Percentiles rank a stretch among this genome's conserved stretches.
These are phyloP conservation scores for Flaveria floridana DNA, from an alignment of 140 eudicot genomes.

Conservation along the genomic window DNA sequence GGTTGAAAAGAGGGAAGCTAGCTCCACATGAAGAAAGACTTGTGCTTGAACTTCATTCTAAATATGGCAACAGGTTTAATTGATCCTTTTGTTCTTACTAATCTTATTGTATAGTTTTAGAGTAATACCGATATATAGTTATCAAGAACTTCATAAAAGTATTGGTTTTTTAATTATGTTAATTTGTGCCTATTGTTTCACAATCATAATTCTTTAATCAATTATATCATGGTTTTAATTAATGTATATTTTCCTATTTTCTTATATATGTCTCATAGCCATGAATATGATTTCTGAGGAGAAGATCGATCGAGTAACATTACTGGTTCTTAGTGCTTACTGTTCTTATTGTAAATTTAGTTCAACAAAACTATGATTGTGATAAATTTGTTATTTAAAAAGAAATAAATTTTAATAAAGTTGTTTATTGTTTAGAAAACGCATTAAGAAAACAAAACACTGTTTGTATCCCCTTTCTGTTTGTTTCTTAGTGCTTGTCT, in stretches of 20 bases:
- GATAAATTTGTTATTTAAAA: neutral
- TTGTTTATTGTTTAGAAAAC: neutral
- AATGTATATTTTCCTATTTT: no score
- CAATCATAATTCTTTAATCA: neutral
- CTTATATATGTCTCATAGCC: no score
- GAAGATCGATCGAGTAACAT: neutral
- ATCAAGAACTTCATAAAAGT: no score
- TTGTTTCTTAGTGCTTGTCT: constrained; percentile 31
- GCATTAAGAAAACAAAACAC: neutral
- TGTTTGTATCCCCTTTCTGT: neutral
- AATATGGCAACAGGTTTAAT: constrained; percentile 80
- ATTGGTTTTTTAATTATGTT: no score
- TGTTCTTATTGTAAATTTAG: neutral
- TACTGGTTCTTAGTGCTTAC: neutral
- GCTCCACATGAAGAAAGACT: constrained; percentile 77
- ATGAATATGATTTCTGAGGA: neutral
- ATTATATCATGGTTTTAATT: neutral
- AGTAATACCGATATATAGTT: neutral
- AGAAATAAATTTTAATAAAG: neutral
- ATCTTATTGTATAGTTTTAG: neutral
- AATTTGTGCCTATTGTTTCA: no score
- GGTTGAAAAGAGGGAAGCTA: constrained; percentile 84
- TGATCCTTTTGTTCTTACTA: neutral
- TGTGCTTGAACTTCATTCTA: constrained; percentile 75
- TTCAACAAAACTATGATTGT: neutral